Conservation (phyloP, 176 grass and related monocot genomes). For the Ananas comosus region DNA sequence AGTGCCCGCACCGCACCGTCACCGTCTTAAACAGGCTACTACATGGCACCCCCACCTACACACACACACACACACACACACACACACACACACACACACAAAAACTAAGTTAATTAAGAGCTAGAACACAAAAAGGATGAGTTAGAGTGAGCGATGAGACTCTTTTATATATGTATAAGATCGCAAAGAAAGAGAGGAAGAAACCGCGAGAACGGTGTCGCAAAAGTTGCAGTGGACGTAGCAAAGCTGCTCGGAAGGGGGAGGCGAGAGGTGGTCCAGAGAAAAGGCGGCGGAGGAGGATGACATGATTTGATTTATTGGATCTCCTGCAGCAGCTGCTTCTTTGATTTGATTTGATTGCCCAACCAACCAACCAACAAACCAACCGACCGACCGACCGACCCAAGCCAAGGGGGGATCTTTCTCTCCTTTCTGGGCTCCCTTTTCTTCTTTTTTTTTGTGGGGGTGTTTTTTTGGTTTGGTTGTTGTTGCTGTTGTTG, state of each 20-base stretch:
- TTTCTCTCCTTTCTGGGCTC: too few relatives aligned
- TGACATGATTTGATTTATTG: constrained; percentile 37
- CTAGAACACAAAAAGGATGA: too few relatives aligned
- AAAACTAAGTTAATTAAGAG: not conserved
- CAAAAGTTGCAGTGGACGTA: constrained; percentile 99
- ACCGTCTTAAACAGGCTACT: constrained; percentile 91
- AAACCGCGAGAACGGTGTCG: constrained; percentile 95
- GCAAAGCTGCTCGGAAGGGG: constrained; percentile 86
- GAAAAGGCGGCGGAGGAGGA: constrained; percentile 68
- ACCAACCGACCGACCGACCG: not conserved
- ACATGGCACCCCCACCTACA: constrained; percentile 85
- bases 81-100: too few relatives aligned
- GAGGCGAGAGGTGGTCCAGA: constrained; percentile 44
- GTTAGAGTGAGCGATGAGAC: too few relatives aligned
- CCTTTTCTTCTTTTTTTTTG: not conserved
- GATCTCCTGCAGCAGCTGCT: not conserved
- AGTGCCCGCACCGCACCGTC: constrained; percentile 87
- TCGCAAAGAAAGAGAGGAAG: not conserved
- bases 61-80: not conserved
- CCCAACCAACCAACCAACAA: constrained; percentile 11
- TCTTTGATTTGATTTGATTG: constrained; percentile 13
- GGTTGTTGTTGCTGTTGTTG: not conserved
- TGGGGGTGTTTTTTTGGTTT: too few relatives aligned
- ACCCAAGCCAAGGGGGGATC: constrained; percentile 36
- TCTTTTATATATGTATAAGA: too few relatives aligned